These are phyloP conservation scores for Microdochium nivale DNA, from an alignment of 2,329 filamentous ascomycete genomes.

Conservation along the genomic window DNA sequence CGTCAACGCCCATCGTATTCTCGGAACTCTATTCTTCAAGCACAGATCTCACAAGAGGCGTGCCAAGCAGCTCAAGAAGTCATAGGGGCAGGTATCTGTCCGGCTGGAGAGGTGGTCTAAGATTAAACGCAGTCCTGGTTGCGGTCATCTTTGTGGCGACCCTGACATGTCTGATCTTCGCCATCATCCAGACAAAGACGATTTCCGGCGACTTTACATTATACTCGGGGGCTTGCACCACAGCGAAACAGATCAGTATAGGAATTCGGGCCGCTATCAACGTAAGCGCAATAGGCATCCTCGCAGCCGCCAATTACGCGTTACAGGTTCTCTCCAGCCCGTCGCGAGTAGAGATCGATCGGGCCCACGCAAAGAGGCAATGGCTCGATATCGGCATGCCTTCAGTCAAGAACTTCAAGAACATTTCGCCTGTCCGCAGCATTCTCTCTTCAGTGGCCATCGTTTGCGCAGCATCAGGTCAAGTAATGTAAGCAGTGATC, in stretches of 20 bases:
- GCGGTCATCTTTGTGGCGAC: slow-evolving; percentile 26
- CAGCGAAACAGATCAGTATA: slow-evolving; percentile 25
- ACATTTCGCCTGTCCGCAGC: slow-evolving; percentile 31
- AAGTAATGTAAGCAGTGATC: slow-evolving; percentile 37
- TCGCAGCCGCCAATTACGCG: slow-evolving; percentile 42
- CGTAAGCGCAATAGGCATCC: slow-evolving; percentile 29
- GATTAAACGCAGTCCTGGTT: slow-evolving; percentile 32
- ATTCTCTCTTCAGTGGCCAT: slow-evolving; percentile 29
- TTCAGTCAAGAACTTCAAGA: slow-evolving; percentile 38
- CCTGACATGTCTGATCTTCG: slow-evolving; percentile 28
- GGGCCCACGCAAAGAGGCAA: slow-evolving; percentile 32
- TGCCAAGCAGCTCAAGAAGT: slow-evolving; percentile 13
- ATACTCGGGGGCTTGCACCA: slow-evolving; percentile 27
- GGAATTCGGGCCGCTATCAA: slow-evolving; percentile 37
- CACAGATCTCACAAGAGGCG: slow-evolving; percentile 9
- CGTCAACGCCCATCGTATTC: slow-evolving; percentile 26
- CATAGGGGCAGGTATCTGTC: slow-evolving; percentile 21
- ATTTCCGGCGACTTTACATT: slow-evolving; percentile 26
- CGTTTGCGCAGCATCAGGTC: slow-evolving; percentile 31
- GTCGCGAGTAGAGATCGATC: slow-evolving; percentile 37
- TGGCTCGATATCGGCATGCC: slow-evolving; percentile 48
- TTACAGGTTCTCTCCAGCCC: slow-evolving; percentile 47
- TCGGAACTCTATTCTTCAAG: slow-evolving; percentile 20
- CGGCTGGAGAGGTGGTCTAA: slow-evolving; percentile 40
- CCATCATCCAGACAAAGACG: slow-evolving; percentile 22